Percentiles rank a stretch among this genome's conserved stretches.
Evolutionary conservation across 1,284 basidiomycete species (phyloP).

Genomic region (Boletus smithii): DNA sequence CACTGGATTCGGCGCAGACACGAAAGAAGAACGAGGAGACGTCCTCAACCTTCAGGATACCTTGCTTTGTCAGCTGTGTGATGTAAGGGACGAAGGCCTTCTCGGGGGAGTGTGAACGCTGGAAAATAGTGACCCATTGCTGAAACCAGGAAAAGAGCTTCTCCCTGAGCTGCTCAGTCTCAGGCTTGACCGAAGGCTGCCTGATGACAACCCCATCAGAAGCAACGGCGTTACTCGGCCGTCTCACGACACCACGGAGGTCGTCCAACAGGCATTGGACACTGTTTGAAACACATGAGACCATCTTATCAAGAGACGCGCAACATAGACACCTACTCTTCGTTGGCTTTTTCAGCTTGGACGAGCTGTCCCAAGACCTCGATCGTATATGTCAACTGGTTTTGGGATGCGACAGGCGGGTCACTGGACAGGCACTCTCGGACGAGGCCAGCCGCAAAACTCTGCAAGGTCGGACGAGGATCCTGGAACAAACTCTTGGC

Average conservation of each 20-base stretch:
- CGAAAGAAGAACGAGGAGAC: conserved; percentile 98
- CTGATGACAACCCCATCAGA: conserved; percentile 39
- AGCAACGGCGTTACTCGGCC: conserved; percentile 33
- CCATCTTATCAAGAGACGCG: conserved; percentile 1
- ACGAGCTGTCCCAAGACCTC: conserved; percentile 76
- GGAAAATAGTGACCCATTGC: conserved; percentile 95
- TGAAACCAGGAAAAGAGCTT: conserved; percentile 76
- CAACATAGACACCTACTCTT: conserved; percentile 55
- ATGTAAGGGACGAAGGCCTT: conserved; percentile 98
- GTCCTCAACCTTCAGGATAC: conserved; percentile 95
- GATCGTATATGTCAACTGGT: conserved; percentile 79
- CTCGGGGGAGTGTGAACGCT: conserved; percentile 86
- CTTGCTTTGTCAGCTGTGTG: conserved; percentile 93
- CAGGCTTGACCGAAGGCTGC: conserved; percentile 57
- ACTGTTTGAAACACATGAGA: conserved; percentile 33
- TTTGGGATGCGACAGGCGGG: conserved; percentile 75
- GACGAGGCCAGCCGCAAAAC: conserved; percentile 82
- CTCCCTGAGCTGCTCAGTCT: conserved; percentile 67
- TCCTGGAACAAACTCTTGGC: conserved; percentile 85
- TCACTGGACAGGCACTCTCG: conserved; percentile 83
- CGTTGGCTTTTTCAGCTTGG: conserved; percentile 75
- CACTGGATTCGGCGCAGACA: conserved; percentile 93
- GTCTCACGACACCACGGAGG: conserved; percentile 58
- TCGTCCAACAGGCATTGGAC: conserved; percentile 67
- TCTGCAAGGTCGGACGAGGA: conserved; percentile 73